phyloP scores from a whole-genome alignment of 495 filamentous ascomycete species.

The Jackrogersella multiformis region DNA sequence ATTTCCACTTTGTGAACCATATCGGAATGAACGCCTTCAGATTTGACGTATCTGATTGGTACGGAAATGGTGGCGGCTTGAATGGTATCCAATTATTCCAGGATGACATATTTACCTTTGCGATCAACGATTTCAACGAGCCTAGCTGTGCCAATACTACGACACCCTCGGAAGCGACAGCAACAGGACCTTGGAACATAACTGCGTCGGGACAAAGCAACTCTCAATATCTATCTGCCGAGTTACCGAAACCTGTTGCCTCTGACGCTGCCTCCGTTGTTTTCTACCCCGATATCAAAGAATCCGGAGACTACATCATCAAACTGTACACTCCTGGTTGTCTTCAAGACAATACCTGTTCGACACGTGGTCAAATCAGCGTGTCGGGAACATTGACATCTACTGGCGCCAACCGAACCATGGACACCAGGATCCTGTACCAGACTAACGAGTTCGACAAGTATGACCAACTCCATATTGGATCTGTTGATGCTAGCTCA shows the following conservation, averaged over 20 bases:
- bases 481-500: conserved; percentile 79
- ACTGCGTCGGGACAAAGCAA: conserved; percentile 67
- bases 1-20: conserved; percentile 88
- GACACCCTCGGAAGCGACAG: conserved; percentile 69
- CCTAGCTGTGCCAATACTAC: conserved; percentile 76
- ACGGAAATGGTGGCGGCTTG: conserved; percentile 86
- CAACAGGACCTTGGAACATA: conserved; percentile 77
- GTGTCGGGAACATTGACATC: conserved; percentile 76
- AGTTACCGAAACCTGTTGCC: conserved; percentile 61
- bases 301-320: conserved; percentile 89
- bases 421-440: conserved; percentile 64
- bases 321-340: conserved; percentile 93
- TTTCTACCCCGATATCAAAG: conserved; percentile 87
- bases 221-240: conserved; percentile 79
- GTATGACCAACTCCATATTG: conserved; percentile 89
- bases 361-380: conserved; percentile 76
- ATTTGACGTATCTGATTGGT: conserved; percentile 85
- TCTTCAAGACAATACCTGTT: conserved; percentile 77
- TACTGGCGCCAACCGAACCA: conserved; percentile 55
- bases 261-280: conserved; percentile 69
- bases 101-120: conserved; percentile 85
- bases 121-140: conserved; percentile 87
- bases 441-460: conserved; percentile 96
- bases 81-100: conserved; percentile 91
- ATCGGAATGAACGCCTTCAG: conserved; percentile 90